Percentiles rank a stretch among this genome's conserved stretches.
These are phyloP conservation scores for Corylus heterophylla DNA, from an alignment of 306 rosid genomes.

Conservation along the genomic window DNA sequence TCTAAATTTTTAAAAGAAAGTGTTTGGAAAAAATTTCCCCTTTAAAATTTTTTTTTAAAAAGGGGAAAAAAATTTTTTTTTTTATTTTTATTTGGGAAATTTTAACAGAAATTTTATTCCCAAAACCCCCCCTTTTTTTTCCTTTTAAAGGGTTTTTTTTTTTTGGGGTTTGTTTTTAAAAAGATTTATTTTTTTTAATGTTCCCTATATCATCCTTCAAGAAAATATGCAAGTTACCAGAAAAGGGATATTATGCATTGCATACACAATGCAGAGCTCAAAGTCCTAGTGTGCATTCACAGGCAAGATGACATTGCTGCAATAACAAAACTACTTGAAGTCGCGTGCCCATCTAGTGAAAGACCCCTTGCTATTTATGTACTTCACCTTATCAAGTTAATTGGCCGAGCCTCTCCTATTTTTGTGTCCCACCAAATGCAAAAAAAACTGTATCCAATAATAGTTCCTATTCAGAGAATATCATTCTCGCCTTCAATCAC, in stretches of 20 bases:
- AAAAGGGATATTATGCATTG: slow-evolving; percentile 40
- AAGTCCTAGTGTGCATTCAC: slow-evolving; percentile 38
- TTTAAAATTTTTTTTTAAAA: no score
- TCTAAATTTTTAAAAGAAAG: no score
- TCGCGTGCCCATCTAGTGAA: slow-evolving; percentile 38
- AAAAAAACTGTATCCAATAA: slow-evolving; percentile 11
- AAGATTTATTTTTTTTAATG: no score
- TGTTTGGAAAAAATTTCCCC: no score
- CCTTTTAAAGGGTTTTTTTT: no score
- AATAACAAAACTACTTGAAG: slow-evolving; percentile 34
- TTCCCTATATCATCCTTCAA: slow-evolving; percentile 59
- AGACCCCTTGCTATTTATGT: slow-evolving; percentile 39
- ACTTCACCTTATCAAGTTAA: slow-evolving; percentile 51
- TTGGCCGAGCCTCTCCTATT: slow-evolving; percentile 48
- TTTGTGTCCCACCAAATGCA: slow-evolving; percentile 45
- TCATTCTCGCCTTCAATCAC: slow-evolving; percentile 39
- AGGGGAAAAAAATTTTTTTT: no score
- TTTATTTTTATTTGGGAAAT: no score
- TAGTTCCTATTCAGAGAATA: slow-evolving; percentile 47
- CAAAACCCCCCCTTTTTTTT: no score
- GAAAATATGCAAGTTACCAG: slow-evolving; percentile 47
- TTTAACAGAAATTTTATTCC: no score
- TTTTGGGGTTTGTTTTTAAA: no score
- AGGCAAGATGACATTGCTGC: slow-evolving; percentile 38
- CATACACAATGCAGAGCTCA: slow-evolving; percentile 33